These are phyloP conservation scores for Schizothecium vesticola DNA, from an alignment of 495 filamentous ascomycete species.

Conservation along the genomic window DNA sequence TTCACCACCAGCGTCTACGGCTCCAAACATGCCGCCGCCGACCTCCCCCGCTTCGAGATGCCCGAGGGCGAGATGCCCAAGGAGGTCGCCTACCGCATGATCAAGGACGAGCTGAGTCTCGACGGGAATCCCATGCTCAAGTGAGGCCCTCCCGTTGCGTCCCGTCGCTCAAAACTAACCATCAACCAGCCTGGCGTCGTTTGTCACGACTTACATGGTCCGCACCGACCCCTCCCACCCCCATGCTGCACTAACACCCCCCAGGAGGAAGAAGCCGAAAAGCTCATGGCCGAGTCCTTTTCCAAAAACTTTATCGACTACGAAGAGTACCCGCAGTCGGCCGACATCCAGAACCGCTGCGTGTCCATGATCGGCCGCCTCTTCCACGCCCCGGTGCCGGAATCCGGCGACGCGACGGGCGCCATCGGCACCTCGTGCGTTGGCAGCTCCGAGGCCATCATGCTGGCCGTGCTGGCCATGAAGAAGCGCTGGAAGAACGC, in stretches of 20 bases:
- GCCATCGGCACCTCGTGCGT: slow-evolving; percentile 82
- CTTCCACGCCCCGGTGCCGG: slow-evolving; percentile 62
- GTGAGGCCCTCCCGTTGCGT: slow-evolving; percentile 39
- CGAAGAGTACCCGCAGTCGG: slow-evolving; percentile 83
- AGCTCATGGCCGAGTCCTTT: slow-evolving; percentile 83
- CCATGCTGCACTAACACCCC: not conserved
- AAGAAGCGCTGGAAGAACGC: slow-evolving; percentile 91
- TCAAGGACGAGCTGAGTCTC: slow-evolving; percentile 85
- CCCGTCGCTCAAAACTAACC: not conserved
- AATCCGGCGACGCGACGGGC: slow-evolving; percentile 39
- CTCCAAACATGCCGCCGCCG: slow-evolving; percentile 67
- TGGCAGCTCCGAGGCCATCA: slow-evolving; percentile 84
- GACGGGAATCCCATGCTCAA: slow-evolving; percentile 89
- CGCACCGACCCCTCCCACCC: not conserved
- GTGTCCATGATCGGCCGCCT: slow-evolving; percentile 90
- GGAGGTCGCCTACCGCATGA: slow-evolving; percentile 89
- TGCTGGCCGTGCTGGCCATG: slow-evolving; percentile 86
- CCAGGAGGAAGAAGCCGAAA: slow-evolving; percentile 82
- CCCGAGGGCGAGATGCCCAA: slow-evolving; percentile 85
- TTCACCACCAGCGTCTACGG: slow-evolving; percentile 80
- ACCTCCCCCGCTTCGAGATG: slow-evolving; percentile 79
- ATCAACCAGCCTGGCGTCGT: slow-evolving; percentile 58
- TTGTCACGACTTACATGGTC: slow-evolving; percentile 87
- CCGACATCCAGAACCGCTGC: slow-evolving; percentile 88
- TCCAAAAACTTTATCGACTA: slow-evolving; percentile 94